Conservation (phyloP, 352 stramenopile genomes). For the Globisporangium canariense region DNA sequence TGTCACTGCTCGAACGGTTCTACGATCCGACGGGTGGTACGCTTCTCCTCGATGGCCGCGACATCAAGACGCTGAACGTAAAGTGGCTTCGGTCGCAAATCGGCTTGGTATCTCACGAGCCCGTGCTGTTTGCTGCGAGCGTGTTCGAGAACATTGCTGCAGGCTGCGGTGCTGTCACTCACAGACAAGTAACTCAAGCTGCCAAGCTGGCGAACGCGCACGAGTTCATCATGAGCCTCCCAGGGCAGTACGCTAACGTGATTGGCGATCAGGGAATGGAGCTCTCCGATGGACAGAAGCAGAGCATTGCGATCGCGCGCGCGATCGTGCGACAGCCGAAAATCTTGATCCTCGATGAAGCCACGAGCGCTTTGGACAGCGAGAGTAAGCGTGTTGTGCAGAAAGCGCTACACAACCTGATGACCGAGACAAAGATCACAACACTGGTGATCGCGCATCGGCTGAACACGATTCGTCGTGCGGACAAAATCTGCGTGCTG, state of each 20-base stretch:
- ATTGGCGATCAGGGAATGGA: conserved; percentile 34
- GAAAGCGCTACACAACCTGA: conserved; percentile 13
- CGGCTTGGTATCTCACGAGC: too few relatives aligned
- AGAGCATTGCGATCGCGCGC: conserved; percentile 32
- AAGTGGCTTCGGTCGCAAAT: too few relatives aligned
- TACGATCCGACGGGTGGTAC: neutral
- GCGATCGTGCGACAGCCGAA: conserved; percentile 72
- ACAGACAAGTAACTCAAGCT: conserved; percentile 9
- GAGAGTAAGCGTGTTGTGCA: conserved; percentile 17
- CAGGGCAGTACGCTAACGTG: conserved; percentile 80
- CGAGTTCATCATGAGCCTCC: conserved; percentile 75
- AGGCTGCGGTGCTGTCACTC: conserved; percentile 73
- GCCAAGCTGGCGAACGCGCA: conserved; percentile 41
- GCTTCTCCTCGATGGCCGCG: neutral
- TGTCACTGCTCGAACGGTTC: conserved; percentile 3
- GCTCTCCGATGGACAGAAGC: conserved; percentile 37
- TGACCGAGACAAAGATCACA: conserved; percentile 55
- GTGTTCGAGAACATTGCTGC: conserved; percentile 15
- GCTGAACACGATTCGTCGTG: conserved; percentile 56
- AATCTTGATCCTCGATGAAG: conserved; percentile 46
- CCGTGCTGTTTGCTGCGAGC: too few relatives aligned
- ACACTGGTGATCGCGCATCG: conserved; percentile 93
- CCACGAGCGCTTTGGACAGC: too few relatives aligned
- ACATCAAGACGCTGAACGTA: too few relatives aligned
- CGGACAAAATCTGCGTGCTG: conserved; percentile 57